Conservation (phyloP, 345 rosid genomes). For the Gossypium rotundifolium region DNA sequence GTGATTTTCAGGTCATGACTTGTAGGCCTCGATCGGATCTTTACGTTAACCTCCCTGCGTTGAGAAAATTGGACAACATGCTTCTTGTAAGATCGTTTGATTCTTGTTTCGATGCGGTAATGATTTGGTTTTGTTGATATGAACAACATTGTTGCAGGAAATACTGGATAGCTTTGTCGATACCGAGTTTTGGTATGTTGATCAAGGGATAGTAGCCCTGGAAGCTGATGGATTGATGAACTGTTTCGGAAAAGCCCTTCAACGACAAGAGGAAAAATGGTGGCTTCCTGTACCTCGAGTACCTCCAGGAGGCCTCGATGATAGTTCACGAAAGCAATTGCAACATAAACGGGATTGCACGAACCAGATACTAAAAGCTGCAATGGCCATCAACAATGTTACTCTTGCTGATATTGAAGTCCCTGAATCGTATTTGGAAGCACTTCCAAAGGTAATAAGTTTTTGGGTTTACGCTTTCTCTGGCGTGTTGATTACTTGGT, state of each 20-base stretch:
- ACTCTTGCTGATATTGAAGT: slow-evolving; percentile 81
- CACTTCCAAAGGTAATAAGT: slow-evolving; percentile 77
- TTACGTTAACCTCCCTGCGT: slow-evolving; percentile 81
- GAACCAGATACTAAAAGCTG: slow-evolving; percentile 92
- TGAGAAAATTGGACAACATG: slow-evolving; percentile 89
- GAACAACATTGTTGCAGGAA: slow-evolving; percentile 45
- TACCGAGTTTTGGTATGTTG: slow-evolving; percentile 90
- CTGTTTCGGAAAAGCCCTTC: slow-evolving; percentile 62
- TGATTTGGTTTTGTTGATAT: slow-evolving; percentile 13
- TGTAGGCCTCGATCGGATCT: slow-evolving; percentile 93
- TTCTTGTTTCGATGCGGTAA: not conserved
- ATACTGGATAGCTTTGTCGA: slow-evolving; percentile 71
- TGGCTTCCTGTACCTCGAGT: slow-evolving; percentile 98
- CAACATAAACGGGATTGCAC: slow-evolving; percentile 92
- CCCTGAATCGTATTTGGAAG: slow-evolving; percentile 72
- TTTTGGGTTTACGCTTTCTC: not conserved
- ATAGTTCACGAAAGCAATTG: slow-evolving; percentile 65
- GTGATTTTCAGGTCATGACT: slow-evolving; percentile 74
- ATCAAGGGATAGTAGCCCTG: slow-evolving; percentile 76
- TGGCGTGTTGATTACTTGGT: not conserved
- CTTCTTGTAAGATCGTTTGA: slow-evolving; percentile 60
- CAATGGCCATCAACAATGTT: slow-evolving; percentile 89
- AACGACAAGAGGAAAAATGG: slow-evolving; percentile 99
- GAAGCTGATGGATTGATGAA: slow-evolving; percentile 67
- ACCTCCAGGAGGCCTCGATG: slow-evolving; percentile 72